Evolutionary conservation across 441 rosid species (phyloP), one percentile per base, ranked within the genome.

Genomic region (Euphorbia corollata): DNA sequence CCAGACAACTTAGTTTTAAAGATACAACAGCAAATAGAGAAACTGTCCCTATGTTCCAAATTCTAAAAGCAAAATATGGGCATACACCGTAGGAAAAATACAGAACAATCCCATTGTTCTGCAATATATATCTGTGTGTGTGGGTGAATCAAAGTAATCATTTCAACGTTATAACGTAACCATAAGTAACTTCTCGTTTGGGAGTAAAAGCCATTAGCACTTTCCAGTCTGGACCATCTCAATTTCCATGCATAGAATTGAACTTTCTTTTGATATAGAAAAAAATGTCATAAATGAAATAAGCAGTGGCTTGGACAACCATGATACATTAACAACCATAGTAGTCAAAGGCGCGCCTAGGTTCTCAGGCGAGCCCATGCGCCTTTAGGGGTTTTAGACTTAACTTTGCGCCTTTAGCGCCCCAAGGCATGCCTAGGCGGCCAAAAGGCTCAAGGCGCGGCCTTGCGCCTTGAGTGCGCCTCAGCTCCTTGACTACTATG

Each of bases 11-110:
- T 24, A 18, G 19, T 27, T 34, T 8, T 15, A 63, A 56, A 62
- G 60, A 63, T 65, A 58, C 66, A 68, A 54, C 50, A 77, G 63
- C 55, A 19, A 50, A 62, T 32, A 50, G 59, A 19, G 34, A 54
- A 27, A 36, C 59, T 56, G 34, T 50, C 58, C 50, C 20, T 53
- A 34, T 32, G 39, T 13, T 39, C 13, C 34, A 63, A 24, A 58
- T 32, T 50, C 60, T 23, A 19, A 60, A 10, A 59, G 53, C 13
- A 36, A 41, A 30, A 54, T 50, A 59, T 53, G 32, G 50, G 56
- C 20, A 51, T 48, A 54, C 12, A 57, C 18, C 16, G 12, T 15
- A 39, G 10, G 60, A 45, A 30, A 55, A 67, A 50, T n/a, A 23
- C 54, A 24, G 53, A 38, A 53, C 16, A 45, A 56, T 41, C 34